Percentiles rank a stretch among this genome's conserved stretches.
These are phyloP conservation scores for Cudoniella acicularis DNA, from an alignment of 495 filamentous ascomycete species.

Conservation along the genomic window DNA sequence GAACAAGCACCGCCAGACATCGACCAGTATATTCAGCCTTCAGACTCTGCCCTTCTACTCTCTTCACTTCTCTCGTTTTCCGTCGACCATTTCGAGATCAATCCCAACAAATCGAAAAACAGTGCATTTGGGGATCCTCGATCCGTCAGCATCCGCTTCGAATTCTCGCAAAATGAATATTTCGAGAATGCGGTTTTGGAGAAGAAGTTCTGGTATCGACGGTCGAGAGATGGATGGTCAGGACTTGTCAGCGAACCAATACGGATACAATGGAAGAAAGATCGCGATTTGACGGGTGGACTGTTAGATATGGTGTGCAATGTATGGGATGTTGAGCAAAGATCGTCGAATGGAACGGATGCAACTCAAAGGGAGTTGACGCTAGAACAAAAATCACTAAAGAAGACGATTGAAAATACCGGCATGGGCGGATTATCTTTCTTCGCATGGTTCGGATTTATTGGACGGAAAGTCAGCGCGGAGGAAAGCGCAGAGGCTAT, in stretches of 20 bases:
- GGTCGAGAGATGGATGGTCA: constrained; percentile 57
- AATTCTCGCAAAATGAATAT: constrained; percentile 65
- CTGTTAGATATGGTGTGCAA: constrained; percentile 66
- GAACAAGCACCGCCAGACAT: constrained; percentile 78
- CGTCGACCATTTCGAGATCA: constrained; percentile 75
- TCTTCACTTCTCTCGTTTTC: constrained; percentile 55
- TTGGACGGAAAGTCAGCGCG: constrained; percentile 59
- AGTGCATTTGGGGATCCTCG: constrained; percentile 53
- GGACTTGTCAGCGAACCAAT: constrained; percentile 84
- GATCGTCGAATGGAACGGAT: constrained; percentile 35
- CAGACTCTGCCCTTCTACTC: constrained; percentile 66
- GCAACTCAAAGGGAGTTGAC: constrained; percentile 22
- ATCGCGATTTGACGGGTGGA: constrained; percentile 77
- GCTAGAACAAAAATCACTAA: constrained; percentile 47
- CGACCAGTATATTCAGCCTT: constrained; percentile 77
- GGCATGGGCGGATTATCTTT: constrained; percentile 65
- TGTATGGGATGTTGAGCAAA: constrained; percentile 59
- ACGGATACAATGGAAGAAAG: constrained; percentile 81
- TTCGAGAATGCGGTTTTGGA: constrained; percentile 72
- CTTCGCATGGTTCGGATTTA: constrained; percentile 84
- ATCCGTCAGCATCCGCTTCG: constrained; percentile 56
- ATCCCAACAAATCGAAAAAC: constrained; percentile 31
- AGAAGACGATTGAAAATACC: constrained; percentile 50
- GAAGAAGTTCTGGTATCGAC: constrained; percentile 86
- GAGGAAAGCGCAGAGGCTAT: constrained; percentile 61